These are phyloP conservation scores for Cenococcum geophilum DNA, from an alignment of 495 filamentous ascomycete genomes.

Conservation along the genomic window DNA sequence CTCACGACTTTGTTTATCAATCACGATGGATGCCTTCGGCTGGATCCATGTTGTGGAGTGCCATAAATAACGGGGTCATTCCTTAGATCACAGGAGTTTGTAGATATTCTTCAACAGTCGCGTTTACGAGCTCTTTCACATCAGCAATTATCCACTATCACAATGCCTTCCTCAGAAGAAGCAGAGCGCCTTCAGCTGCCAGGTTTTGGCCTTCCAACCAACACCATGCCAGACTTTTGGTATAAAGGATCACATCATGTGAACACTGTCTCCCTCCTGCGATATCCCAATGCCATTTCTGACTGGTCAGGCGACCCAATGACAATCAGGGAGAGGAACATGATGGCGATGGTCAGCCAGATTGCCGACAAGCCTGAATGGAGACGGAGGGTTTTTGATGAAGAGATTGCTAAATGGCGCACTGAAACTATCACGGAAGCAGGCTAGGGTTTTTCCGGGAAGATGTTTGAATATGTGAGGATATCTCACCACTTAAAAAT, in stretches of 20 bases:
- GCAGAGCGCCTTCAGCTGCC: not conserved
- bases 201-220: constrained; percentile 2
- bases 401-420: constrained; percentile 8
- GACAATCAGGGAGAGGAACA: not conserved
- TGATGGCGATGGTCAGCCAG: constrained; percentile 4
- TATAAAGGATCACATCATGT: not conserved
- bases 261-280: not conserved
- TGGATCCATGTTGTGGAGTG: no score
- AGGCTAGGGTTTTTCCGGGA: not conserved
- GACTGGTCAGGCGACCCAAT: not conserved
- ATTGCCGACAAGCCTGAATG: constrained; percentile 6
- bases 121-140: no score
- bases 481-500: not conserved
- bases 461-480: constrained; percentile 2
- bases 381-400: constrained; percentile 4
- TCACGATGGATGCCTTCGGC: no score
- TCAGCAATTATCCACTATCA: no score
- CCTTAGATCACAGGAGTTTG: no score
- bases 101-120: no score
- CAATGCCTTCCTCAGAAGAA: not conserved
- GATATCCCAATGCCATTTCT: constrained; percentile 5
- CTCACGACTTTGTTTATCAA: no score
- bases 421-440: not conserved
- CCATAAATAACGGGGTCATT: no score
- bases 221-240: not conserved